Conservation (phyloP, 2,329 filamentous ascomycete genomes). For the Botrytis fabae region DNA sequence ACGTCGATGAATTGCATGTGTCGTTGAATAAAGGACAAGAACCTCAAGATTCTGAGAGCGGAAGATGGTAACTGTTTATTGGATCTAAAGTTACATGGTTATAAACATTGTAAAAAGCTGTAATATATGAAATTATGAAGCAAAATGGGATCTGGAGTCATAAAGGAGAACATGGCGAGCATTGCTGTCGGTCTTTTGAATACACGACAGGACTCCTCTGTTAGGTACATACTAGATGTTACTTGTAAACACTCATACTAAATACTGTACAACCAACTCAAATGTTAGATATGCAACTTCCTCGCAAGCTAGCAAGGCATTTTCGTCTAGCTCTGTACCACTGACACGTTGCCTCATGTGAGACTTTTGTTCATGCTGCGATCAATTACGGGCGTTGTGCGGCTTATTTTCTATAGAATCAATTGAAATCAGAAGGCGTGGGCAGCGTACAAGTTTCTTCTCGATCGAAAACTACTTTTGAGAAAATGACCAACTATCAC, state of each 20-base stretch:
- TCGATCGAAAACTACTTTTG: neutral
- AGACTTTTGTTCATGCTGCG: neutral
- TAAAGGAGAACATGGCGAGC: neutral
- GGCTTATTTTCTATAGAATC: neutral
- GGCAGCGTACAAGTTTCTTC: neutral
- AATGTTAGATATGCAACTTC: neutral
- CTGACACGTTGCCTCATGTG: neutral
- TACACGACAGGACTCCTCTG: neutral
- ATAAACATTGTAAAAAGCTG: neutral
- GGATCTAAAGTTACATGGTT: neutral
- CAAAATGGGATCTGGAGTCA: neutral
- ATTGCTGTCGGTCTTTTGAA: neutral
- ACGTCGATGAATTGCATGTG: neutral
- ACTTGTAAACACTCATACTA: neutral
- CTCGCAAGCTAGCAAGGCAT: no score
- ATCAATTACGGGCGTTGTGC: neutral
- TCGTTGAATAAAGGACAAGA: neutral
- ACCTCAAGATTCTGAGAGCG: neutral
- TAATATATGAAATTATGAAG: conserved; percentile 16
- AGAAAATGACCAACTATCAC: neutral
- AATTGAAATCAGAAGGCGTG: neutral
- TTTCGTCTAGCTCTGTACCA: neutral
- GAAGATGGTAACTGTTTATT: neutral
- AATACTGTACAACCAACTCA: neutral
- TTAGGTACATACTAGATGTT: neutral